Evolutionary conservation across 1,284 basidiomycete genomes (phyloP), one percentile per base, ranked within the genome.

Genomic region (Microbotryum silenes-acaulis): DNA sequence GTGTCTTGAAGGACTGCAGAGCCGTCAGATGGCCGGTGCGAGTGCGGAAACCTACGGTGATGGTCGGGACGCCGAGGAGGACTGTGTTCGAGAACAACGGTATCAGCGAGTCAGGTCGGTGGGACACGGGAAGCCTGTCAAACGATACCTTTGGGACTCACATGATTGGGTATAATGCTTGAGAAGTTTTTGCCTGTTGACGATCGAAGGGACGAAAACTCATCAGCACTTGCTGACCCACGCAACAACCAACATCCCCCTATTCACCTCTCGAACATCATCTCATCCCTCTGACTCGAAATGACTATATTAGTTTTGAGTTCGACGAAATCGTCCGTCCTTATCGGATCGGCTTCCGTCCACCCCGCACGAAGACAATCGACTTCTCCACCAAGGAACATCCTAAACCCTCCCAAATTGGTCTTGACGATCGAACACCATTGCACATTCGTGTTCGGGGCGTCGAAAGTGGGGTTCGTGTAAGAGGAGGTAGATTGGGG

Each of bases 151-250:
- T 42, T 37, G 16, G 49, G 20, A 77, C 86, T 69, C 71, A 91
- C 89, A 97, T 2, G 90, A 93, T 73, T 98, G 94, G 62, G 94
- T 86, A 81, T 94, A 97, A 77, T 94, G 91, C 73, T 93, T 94
- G 59, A 97, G 82, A 51, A 97, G 77, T 74, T 97, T 97, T 74
- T 87, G 70, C 62, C 72, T 64, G 48, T 57, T 51, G 7, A 7
- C 49, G 18, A 4, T 31, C 23, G 42, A 4, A 2, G 29, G 31
- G 16, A 49, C 4, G 23, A 6, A 14, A 8, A 25, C 8, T 56
- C 54, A 2, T n/a, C n/a, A 48, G 47, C n/a, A 48, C 47, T 48
- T 48, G 14, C n/a, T 48, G 10, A 25, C n/a, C 23, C 18, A 29
- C 14, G 37, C 57, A 50, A n/a, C 18, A 46, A 45, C 31, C 21